These are phyloP conservation scores for Ramaria sp. DNA, from an alignment of 768 basidiomycete genomes.

Conservation along the genomic window DNA sequence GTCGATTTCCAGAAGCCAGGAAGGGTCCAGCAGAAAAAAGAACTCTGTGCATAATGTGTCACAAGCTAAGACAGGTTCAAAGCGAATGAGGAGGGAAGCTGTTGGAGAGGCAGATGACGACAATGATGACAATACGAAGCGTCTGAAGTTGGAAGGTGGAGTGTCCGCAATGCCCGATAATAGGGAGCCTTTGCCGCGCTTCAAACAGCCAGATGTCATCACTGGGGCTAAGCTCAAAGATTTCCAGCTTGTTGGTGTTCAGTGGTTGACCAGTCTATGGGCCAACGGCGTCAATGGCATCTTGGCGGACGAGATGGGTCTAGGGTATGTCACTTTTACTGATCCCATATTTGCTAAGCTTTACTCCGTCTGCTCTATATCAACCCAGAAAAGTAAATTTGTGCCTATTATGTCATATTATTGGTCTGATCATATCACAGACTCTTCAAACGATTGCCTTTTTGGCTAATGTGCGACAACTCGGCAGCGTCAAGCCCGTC, in stretches of 20 bases:
- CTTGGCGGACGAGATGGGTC: constrained; percentile 88
- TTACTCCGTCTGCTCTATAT: not conserved
- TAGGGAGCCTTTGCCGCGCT: constrained; percentile 21
- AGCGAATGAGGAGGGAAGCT: not conserved
- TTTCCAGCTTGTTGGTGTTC: constrained; percentile 89
- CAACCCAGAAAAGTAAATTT: constrained; percentile 6
- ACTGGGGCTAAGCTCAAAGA: constrained; percentile 80
- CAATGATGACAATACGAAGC: not conserved
- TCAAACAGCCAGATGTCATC: constrained; percentile 66
- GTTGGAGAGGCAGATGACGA: not conserved
- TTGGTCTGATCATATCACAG: constrained; percentile 25
- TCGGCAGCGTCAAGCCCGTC: constrained; percentile 60
- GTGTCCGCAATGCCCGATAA: not conserved
- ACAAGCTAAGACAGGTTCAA: not conserved
- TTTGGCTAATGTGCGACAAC: constrained; percentile 76
- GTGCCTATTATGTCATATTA: constrained; percentile 11
- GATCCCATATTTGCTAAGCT: not conserved
- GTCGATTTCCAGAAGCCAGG: constrained; percentile 12
- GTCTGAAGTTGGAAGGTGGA: constrained; percentile 3
- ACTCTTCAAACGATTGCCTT: constrained; percentile 95
- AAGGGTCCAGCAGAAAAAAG: not conserved
- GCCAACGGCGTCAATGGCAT: constrained; percentile 80
- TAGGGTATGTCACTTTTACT: constrained; percentile 52
- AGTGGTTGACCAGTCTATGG: constrained; percentile 89
- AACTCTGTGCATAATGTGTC: not conserved